A percentile compares a stretch with the other conserved stretches of the same genome.
phyloP scores from a whole-genome alignment of 139 green algal genomes.

The Marvania coccoides region DNA sequence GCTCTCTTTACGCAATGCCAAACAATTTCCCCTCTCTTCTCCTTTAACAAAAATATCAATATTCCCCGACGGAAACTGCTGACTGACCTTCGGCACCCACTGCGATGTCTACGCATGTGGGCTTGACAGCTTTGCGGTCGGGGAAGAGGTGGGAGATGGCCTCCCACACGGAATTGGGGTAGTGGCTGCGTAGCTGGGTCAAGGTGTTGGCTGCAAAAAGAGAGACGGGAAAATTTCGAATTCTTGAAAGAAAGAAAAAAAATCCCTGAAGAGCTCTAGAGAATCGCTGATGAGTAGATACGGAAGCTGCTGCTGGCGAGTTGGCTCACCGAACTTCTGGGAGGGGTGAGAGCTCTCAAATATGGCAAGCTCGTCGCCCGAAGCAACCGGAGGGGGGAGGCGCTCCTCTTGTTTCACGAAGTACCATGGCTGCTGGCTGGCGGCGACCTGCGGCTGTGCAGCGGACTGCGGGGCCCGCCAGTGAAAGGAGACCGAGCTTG shows the following conservation, averaged over 20 bases:
- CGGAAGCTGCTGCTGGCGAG: too few relatives aligned
- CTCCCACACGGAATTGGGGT: slow-evolving; percentile 1
- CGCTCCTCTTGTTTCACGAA: slow-evolving; percentile 2
- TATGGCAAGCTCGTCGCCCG: background rate
- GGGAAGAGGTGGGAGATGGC: slow-evolving; percentile 3
- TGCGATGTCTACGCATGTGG: background rate
- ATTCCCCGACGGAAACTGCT: background rate
- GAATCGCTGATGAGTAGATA: too few relatives aligned
- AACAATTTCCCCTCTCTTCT: background rate
- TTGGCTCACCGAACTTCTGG: slow-evolving; percentile 18
- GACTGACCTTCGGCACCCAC: background rate
- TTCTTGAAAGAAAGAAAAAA: too few relatives aligned
- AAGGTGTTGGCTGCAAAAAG: background rate
- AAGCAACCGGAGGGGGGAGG: background rate
- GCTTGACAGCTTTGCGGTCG: background rate
- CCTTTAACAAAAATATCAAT: background rate
- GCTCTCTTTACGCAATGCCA: too few relatives aligned
- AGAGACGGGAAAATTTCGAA: too few relatives aligned
- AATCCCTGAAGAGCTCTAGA: too few relatives aligned
- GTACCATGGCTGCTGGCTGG: background rate
- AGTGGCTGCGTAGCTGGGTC: background rate
- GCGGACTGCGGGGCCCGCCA: background rate
- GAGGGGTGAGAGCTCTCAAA: slow-evolving; percentile 14
- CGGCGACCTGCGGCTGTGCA: background rate
- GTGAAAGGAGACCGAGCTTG: background rate